Evolutionary conservation across 305 asterid genomes (phyloP).

Genomic region (Rubia balearica): DNA sequence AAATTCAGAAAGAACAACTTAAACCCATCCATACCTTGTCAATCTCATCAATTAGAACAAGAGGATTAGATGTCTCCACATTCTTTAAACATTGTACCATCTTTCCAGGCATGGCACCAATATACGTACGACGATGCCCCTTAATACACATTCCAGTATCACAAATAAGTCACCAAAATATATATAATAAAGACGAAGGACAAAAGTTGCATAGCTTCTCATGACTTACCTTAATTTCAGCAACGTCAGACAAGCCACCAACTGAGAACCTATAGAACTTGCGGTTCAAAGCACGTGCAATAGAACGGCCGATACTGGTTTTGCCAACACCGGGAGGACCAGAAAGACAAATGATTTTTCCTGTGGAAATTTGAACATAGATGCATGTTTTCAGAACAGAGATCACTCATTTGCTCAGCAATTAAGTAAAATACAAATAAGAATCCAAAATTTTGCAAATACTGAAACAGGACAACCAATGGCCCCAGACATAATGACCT

Average conservation of each 20-base stretch:
- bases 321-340: slow-evolving; percentile 99
- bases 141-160: slow-evolving; percentile 27
- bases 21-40: slow-evolving; percentile 60
- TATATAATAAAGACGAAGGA: neutral
- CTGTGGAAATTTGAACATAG: slow-evolving; percentile 32
- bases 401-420: neutral
- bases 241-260: slow-evolving; percentile 99
- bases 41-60: slow-evolving; percentile 96
- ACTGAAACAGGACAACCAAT: neutral
- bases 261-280: slow-evolving; percentile 95
- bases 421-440: neutral
- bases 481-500: neutral
- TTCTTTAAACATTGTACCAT: slow-evolving; percentile 94
- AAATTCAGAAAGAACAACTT: neutral
- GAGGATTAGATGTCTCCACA: slow-evolving; percentile 97
- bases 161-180: slow-evolving; percentile 13
- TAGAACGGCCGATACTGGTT: slow-evolving; percentile 98
- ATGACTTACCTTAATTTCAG: slow-evolving; percentile 79
- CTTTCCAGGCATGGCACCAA: slow-evolving; percentile 99
- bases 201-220: slow-evolving; percentile 8
- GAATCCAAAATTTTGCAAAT: neutral
- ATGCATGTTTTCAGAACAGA: slow-evolving; percentile 6
- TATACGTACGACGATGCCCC: slow-evolving; percentile 99
- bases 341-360: slow-evolving; percentile 93
- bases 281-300: slow-evolving; percentile 96